phyloP scores from a whole-genome alignment of 2,329 filamentous ascomycete species.

The Talaromyces pinophilus region DNA sequence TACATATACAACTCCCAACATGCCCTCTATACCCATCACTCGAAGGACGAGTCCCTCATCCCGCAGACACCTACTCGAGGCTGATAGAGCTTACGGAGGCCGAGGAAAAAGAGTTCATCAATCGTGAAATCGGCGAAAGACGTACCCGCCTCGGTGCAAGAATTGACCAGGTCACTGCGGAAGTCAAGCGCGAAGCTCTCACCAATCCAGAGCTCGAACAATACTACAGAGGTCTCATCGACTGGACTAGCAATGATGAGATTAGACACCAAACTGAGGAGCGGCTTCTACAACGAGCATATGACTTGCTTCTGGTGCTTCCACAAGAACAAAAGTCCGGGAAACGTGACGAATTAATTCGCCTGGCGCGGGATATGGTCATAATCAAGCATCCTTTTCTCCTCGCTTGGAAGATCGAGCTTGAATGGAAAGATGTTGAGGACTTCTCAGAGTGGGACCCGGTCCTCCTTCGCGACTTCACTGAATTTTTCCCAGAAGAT shows the following conservation, averaged over 20 bases:
- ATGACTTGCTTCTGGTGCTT: conserved; percentile 73
- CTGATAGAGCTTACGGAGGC: conserved; percentile 81
- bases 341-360: conserved; percentile 72
- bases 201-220: conserved; percentile 73
- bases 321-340: conserved; percentile 66
- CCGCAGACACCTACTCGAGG: conserved; percentile 75
- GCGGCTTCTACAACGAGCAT: conserved; percentile 78
- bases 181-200: conserved; percentile 86
- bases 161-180: conserved; percentile 76
- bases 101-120: conserved; percentile 86
- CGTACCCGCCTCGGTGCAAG: conserved; percentile 83
- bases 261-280: conserved; percentile 83
- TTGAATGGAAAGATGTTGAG: conserved; percentile 85
- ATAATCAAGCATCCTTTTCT: conserved; percentile 90
- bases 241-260: conserved; percentile 89
- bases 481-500: conserved; percentile 77
- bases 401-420: conserved; percentile 84
- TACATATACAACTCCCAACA: conserved; percentile 74
- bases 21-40: conserved; percentile 79
- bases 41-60: conserved; percentile 79
- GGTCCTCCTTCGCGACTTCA: conserved; percentile 76
- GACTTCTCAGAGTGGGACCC: conserved; percentile 75
- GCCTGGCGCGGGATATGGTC: conserved; percentile 87
- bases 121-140: conserved; percentile 84
- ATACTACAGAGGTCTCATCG: conserved; percentile 78